These are phyloP conservation scores for Amanita phalloides DNA, from an alignment of 768 basidiomycete genomes.

Conservation along the genomic window DNA sequence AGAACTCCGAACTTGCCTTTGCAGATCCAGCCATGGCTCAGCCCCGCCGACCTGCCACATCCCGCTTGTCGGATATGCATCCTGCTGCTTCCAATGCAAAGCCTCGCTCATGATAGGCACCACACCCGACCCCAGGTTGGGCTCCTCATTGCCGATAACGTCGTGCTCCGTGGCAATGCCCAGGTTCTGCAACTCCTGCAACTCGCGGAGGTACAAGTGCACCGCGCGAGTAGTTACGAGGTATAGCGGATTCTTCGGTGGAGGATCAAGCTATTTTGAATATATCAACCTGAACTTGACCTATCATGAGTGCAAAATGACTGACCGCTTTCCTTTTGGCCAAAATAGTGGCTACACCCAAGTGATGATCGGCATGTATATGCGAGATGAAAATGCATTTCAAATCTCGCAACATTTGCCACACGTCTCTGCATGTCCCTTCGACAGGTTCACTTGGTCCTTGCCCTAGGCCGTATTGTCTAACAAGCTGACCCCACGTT, in stretches of 20 bases:
- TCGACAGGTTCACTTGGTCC: constrained; percentile 13
- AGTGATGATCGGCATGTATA: constrained; percentile 88
- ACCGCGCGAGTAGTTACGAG: constrained; percentile 50
- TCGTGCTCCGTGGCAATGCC: constrained; percentile 35
- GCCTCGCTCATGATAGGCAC: constrained; percentile 45
- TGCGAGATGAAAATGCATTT: constrained; percentile 84
- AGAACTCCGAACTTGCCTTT: constrained; percentile 17
- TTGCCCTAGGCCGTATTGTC: constrained; percentile 53
- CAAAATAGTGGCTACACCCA: constrained; percentile 69
- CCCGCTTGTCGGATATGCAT: constrained; percentile 24
- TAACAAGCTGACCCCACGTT: constrained; percentile 79
- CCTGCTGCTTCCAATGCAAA: constrained; percentile 33
- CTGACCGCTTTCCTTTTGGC: constrained; percentile 56
- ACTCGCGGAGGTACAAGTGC: constrained; percentile 63
- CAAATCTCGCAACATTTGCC: constrained; percentile 54
- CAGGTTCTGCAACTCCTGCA: constrained; percentile 58
- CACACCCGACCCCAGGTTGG: constrained; percentile 35
- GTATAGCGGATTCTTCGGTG: constrained; percentile 53
- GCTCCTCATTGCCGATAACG: neutral
- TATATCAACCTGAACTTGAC: neutral
- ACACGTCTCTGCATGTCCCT: constrained; percentile 26
- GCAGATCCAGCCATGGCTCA: constrained; percentile 35
- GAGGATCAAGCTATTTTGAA: constrained; percentile 47
- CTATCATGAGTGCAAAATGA: neutral
- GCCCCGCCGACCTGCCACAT: constrained; percentile 32